phyloP scores from a whole-genome alignment of 177 flowering plant genomes.

The Vitis hybrid region DNA sequence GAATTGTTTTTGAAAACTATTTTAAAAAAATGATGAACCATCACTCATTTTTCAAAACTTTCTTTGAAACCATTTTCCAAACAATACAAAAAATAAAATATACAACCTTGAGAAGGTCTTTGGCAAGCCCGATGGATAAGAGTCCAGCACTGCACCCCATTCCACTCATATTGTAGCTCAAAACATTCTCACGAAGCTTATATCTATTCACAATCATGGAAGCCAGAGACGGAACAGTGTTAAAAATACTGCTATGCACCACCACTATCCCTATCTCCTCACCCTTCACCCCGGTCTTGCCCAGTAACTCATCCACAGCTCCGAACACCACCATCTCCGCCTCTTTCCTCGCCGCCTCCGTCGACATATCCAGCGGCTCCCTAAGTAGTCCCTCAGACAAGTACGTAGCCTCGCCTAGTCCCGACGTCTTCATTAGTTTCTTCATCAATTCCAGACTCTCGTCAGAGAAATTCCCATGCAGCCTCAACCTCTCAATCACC shows the following conservation, averaged over 20 bases:
- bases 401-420: constrained; percentile 33
- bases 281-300: constrained; percentile 28
- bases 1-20: too few relatives aligned
- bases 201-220: constrained; percentile 46
- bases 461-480: background rate
- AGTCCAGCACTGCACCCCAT: constrained; percentile 58
- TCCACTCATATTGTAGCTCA: constrained; percentile 39
- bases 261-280: constrained; percentile 43
- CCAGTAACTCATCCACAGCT: constrained; percentile 37
- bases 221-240: constrained; percentile 40
- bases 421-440: constrained; percentile 36
- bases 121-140: constrained; percentile 41
- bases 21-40: too few relatives aligned
- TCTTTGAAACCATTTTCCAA: too few relatives aligned
- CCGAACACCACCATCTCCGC: constrained; percentile 47
- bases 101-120: constrained; percentile 38
- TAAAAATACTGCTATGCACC: constrained; percentile 42
- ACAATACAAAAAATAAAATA: too few relatives aligned
- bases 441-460: constrained; percentile 24
- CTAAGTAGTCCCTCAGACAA: constrained; percentile 31
- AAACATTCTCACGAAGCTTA: constrained; percentile 35
- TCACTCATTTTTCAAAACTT: too few relatives aligned
- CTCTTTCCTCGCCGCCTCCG: constrained; percentile 42
- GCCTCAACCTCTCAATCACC: background rate
- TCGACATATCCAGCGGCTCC: constrained; percentile 32